Conservation (phyloP, 2,329 filamentous ascomycete species). For the Colletotrichum higginsianum region DNA sequence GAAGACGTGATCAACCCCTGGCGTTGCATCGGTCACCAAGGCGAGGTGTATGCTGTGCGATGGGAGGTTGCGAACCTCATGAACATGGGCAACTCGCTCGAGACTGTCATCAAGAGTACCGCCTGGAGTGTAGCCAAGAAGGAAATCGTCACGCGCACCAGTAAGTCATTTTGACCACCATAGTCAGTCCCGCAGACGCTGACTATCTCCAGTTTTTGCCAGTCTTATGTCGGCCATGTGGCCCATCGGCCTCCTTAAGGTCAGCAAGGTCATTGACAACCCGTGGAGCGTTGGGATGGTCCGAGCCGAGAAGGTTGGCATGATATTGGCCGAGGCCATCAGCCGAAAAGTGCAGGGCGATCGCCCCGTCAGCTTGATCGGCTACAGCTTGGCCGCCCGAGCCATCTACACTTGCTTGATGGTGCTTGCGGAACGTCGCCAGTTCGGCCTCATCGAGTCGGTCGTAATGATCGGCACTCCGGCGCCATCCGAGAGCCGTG, state of each 20-base stretch:
- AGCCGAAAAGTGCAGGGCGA: conserved; percentile 88
- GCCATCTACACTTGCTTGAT: conserved; percentile 89
- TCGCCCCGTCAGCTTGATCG: conserved; percentile 83
- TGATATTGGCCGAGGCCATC: conserved; percentile 83
- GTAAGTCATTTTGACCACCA: conserved; percentile 54
- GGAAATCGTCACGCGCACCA: conserved; percentile 62
- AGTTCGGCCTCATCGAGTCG: conserved; percentile 89
- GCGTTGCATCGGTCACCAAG: conserved; percentile 79
- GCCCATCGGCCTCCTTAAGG: conserved; percentile 75
- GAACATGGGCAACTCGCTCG: conserved; percentile 84
- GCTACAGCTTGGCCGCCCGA: conserved; percentile 86
- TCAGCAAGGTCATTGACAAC: conserved; percentile 84
- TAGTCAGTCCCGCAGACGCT: not conserved
- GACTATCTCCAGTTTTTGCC: conserved; percentile 61
- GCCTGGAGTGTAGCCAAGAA: conserved; percentile 82
- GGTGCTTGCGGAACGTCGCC: conserved; percentile 82
- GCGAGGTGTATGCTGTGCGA: conserved; percentile 85
- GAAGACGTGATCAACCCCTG: conserved; percentile 84
- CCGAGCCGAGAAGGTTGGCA: conserved; percentile 80
- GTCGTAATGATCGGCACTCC: conserved; percentile 89
- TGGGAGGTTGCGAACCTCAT: conserved; percentile 86
- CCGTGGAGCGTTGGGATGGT: conserved; percentile 84
- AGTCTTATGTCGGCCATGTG: conserved; percentile 72
- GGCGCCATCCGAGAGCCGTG: conserved; percentile 77
- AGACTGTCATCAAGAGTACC: conserved; percentile 81